phyloP scores from a whole-genome alignment of 2,329 filamentous ascomycete species.

The Fusarium penzigii region DNA sequence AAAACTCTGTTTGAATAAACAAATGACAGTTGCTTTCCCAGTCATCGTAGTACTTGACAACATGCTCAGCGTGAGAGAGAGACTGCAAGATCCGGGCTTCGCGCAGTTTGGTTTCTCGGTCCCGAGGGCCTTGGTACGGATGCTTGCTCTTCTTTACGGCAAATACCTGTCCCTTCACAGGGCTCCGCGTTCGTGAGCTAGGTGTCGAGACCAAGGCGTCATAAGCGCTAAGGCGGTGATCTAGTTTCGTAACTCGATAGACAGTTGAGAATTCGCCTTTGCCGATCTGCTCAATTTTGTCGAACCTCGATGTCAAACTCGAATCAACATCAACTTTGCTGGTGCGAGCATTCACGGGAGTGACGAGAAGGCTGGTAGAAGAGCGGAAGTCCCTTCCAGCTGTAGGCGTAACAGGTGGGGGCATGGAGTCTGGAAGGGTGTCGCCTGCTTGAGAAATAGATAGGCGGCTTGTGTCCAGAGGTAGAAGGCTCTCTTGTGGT shows the following conservation, averaged over 20 bases:
- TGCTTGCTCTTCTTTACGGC: slow-evolving; percentile 93
- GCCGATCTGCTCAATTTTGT: slow-evolving; percentile 77
- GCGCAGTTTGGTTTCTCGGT: slow-evolving; percentile 79
- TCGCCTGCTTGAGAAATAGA: slow-evolving; percentile 70
- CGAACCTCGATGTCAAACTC: slow-evolving; percentile 73
- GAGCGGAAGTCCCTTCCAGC: slow-evolving; percentile 53
- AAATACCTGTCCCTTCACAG: slow-evolving; percentile 65
- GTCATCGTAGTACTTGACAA: slow-evolving; percentile 79
- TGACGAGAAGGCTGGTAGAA: slow-evolving; percentile 59
- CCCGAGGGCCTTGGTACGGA: slow-evolving; percentile 73
- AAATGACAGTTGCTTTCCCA: slow-evolving; percentile 87
- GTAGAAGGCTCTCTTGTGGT: slow-evolving; percentile 71
- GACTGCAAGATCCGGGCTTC: slow-evolving; percentile 80
- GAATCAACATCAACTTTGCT: slow-evolving; percentile 72
- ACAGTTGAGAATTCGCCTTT: slow-evolving; percentile 93
- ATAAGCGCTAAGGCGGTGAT: slow-evolving; percentile 34
- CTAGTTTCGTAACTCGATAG: slow-evolving; percentile 67
- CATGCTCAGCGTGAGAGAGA: slow-evolving; percentile 79
- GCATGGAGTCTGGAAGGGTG: slow-evolving; percentile 38
- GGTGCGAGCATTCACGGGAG: slow-evolving; percentile 69
- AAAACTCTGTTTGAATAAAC: slow-evolving; percentile 97
- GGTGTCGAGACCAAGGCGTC: slow-evolving; percentile 48
- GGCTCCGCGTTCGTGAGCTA: slow-evolving; percentile 49
- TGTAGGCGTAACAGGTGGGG: slow-evolving; percentile 79
- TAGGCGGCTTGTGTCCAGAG: slow-evolving; percentile 78